phyloP scores from a whole-genome alignment of 768 basidiomycete species.

The Pulveroboletus sp. region DNA sequence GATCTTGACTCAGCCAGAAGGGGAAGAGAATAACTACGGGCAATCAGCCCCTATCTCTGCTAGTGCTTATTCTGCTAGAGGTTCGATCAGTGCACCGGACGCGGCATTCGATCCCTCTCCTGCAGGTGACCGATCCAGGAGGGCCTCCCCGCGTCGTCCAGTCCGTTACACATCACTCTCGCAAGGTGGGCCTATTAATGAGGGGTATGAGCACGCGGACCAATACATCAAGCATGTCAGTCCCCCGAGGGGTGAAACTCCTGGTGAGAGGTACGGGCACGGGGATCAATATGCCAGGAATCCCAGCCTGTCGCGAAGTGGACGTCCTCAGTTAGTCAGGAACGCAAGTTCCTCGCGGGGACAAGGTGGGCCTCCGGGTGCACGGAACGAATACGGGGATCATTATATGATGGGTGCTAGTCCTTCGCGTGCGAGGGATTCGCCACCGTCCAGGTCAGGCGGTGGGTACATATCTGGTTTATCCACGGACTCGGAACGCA shows the following conservation, averaged over 20 bases:
- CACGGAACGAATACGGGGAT: not conserved
- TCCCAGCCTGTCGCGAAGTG: no score
- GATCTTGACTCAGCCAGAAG: slow-evolving; percentile 1
- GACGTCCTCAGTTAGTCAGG: no score
- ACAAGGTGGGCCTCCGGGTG: no score
- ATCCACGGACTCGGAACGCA: not conserved
- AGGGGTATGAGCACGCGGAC: not conserved
- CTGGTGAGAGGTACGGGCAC: no score
- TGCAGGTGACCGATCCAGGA: not conserved
- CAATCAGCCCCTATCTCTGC: not conserved
- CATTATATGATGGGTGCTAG: not conserved
- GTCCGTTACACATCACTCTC: not conserved
- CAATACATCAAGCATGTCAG: not conserved
- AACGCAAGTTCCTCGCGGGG: not conserved
- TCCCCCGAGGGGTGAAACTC: not conserved
- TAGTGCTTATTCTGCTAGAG: not conserved
- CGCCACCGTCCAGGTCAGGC: not conserved
- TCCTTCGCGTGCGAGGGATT: slow-evolving; percentile 6
- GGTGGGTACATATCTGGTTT: not conserved
- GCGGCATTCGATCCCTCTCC: not conserved
- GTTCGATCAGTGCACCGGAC: not conserved
- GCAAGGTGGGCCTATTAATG: not conserved
- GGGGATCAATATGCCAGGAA: no score
- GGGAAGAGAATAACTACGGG: not conserved
- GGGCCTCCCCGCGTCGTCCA: not conserved